These are phyloP conservation scores for Thelonectria olida DNA, from an alignment of 2,329 filamentous ascomycete genomes.

Conservation along the genomic window DNA sequence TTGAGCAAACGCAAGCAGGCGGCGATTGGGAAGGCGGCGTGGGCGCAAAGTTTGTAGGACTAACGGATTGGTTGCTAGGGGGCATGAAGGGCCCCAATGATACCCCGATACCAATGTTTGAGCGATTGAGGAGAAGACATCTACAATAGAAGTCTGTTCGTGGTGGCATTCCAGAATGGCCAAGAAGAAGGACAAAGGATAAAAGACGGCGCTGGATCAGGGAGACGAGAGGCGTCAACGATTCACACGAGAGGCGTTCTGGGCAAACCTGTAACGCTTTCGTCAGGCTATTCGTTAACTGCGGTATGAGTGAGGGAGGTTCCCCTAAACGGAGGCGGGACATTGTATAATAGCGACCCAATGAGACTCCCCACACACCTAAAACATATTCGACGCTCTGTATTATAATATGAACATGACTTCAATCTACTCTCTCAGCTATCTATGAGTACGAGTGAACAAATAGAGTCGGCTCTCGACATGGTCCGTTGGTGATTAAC, in stretches of 20 bases:
- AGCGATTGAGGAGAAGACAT: conserved; percentile 38
- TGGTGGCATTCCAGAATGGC: too few species aligned
- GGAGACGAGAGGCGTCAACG: background rate
- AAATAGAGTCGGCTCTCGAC: too few species aligned
- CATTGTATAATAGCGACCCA: conserved; percentile 38
- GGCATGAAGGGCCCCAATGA: conserved; percentile 62
- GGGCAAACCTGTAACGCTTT: conserved; percentile 7
- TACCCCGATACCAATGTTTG: conserved; percentile 49
- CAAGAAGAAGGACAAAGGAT: background rate
- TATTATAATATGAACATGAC: conserved; percentile 26
- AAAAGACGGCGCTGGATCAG: background rate
- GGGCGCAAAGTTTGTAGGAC: conserved; percentile 84
- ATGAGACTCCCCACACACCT: conserved; percentile 37
- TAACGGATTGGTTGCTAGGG: conserved; percentile 95
- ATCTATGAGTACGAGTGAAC: too few species aligned
- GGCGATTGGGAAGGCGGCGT: conserved; percentile 83
- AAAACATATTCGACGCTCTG: conserved; percentile 25
- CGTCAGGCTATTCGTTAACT: conserved; percentile 12
- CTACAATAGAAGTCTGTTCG: conserved; percentile 22
- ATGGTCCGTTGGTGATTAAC: too few species aligned
- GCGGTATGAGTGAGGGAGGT: conserved; percentile 1
- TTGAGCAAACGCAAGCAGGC: conserved; percentile 89
- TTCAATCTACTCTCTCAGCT: too few species aligned
- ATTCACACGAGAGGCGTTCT: conserved; percentile 23
- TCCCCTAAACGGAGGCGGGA: conserved; percentile 13